Evolutionary conservation across 768 basidiomycete species (phyloP).

Genomic region (Lentinula sp.): DNA sequence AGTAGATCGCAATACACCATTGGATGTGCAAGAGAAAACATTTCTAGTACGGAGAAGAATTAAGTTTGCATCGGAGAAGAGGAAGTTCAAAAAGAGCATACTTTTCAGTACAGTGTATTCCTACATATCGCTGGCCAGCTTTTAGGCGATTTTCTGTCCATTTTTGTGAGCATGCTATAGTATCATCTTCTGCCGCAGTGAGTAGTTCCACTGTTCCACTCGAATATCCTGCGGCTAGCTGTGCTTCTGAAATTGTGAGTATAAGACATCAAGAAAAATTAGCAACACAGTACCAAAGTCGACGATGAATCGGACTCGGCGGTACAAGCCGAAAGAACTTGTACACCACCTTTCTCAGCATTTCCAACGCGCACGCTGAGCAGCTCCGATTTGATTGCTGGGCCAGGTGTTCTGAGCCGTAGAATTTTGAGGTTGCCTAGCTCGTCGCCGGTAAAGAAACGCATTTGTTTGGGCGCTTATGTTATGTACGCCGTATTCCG

Average conservation of each 20-base stretch:
- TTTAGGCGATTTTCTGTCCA: slow-evolving; percentile 67
- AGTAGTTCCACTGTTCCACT: slow-evolving; percentile 49
- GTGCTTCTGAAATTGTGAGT: slow-evolving; percentile 27
- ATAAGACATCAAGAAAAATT: slow-evolving; percentile 1
- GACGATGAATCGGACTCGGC: slow-evolving; percentile 13
- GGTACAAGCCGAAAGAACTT: slow-evolving; percentile 1
- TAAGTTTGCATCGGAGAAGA: neutral
- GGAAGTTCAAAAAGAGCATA: slow-evolving; percentile 21
- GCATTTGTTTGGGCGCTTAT: slow-evolving; percentile 10
- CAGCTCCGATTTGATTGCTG: slow-evolving; percentile 26
- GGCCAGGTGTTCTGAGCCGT: slow-evolving; percentile 26
- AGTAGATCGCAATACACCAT: slow-evolving; percentile 61
- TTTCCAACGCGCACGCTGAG: slow-evolving; percentile 20
- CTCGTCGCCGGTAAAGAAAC: slow-evolving; percentile 73
- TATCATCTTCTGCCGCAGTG: slow-evolving; percentile 33
- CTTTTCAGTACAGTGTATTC: slow-evolving; percentile 47
- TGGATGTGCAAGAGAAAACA: slow-evolving; percentile 67
- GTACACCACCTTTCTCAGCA: neutral
- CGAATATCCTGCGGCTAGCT: slow-evolving; percentile 64
- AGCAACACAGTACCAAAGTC: slow-evolving; percentile 31
- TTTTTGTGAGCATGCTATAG: slow-evolving; percentile 29
- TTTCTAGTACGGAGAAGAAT: slow-evolving; percentile 26
- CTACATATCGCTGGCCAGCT: slow-evolving; percentile 50
- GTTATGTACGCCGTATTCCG: neutral
- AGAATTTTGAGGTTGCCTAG: slow-evolving; percentile 70